Base-by-base conservation (phyloP, 495 filamentous ascomycete species). In the Parathielavia hyrcaniae region DNA sequence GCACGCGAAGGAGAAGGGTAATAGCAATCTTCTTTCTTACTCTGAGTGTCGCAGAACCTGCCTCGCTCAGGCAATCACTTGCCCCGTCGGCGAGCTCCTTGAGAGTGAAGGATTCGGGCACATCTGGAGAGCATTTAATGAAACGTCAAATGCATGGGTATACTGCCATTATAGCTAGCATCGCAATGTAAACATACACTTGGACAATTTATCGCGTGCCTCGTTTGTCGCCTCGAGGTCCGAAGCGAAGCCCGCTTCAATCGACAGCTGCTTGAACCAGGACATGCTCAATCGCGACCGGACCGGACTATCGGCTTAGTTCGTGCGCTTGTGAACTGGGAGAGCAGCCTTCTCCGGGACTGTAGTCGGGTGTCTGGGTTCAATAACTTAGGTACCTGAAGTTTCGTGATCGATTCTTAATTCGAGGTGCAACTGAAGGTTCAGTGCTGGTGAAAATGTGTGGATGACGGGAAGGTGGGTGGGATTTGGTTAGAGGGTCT, bases 231-330 rank as follows among this genome's bases (percentile, higher is more conserved):
- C 6, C 12, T 26, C 35, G 11, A 11, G 22, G 5, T 40, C 17
- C 26, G 26, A 26, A 5, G 50, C 16, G 6, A 19, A 14, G 4
- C 54, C 43, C 22, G 50, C 58, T 34, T 50, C 35, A 9, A 17
- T 38, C 22, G 44, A 12, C 8, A 63, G 20, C 13, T 20, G 14
- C 6, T 61, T 47, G 49, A 60, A 63, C 61, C 61, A 63, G 16
- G 53, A 49, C 36, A 53, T 63, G 0, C 26, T 46, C 16, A 41
- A 41, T 6, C 12, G 13, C 3, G 38, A 34, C 9, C 1, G 32
- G 46, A 19, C 26, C 26, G 6, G 22, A 19, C 7, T 5, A 14
- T 22, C 17, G 9, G 41, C 16, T 14, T 47, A 7, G 22, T 51
- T 17, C 17, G 32, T 30, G 5, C n/a, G 32, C 30, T 6, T 12